Conservation (phyloP, 306 rosid species). For the Fragaria iinumae region DNA sequence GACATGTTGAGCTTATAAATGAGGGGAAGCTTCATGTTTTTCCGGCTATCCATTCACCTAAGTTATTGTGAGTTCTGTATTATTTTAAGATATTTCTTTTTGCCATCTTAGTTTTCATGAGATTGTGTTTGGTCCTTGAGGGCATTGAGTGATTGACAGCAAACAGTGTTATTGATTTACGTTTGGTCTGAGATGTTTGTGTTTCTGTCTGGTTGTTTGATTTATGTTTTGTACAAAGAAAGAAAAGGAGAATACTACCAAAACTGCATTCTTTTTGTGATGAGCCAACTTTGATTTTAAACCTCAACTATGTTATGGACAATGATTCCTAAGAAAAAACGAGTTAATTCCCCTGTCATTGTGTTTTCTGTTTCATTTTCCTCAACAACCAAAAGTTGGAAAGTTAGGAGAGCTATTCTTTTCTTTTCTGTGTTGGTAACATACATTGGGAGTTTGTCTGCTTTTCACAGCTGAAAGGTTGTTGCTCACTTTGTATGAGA, state of each 20-base stretch:
- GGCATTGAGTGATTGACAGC: neutral
- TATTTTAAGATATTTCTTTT: neutral
- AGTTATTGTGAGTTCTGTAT: constrained; percentile 58
- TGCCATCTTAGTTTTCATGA: neutral
- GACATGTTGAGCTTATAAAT: constrained; percentile 50
- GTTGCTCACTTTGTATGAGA: neutral
- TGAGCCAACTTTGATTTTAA: neutral
- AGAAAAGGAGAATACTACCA: neutral
- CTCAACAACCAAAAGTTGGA: neutral
- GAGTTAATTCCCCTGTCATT: neutral
- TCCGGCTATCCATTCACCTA: constrained; percentile 58
- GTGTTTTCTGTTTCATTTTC: neutral
- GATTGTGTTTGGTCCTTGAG: neutral
- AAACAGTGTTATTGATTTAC: neutral
- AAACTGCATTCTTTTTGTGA: neutral
- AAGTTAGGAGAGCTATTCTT: neutral
- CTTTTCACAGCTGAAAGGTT: neutral
- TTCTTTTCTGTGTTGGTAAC: neutral
- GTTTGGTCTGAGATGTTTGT: neutral
- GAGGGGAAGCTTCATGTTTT: constrained; percentile 68
- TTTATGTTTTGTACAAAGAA: neutral
- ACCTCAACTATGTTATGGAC: neutral
- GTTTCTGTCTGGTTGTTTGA: neutral
- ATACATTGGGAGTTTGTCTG: neutral
- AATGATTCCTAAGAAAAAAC: neutral